A percentile compares a stretch with the other conserved stretches of the same genome.
phyloP scores from a whole-genome alignment of 768 basidiomycete species.

The Cyathus striatus region DNA sequence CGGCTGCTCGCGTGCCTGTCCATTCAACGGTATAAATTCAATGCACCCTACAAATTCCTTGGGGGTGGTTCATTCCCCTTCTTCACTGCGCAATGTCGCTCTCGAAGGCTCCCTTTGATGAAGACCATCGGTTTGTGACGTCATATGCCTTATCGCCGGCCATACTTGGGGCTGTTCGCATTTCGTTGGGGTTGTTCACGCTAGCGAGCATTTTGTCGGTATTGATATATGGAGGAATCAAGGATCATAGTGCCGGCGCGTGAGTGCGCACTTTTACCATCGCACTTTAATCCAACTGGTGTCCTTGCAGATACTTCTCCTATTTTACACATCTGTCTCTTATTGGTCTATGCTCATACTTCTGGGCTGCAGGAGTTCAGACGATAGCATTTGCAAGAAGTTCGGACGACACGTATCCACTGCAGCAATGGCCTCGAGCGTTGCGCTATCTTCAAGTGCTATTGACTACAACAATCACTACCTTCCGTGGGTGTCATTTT shows the following conservation, averaged over 20 bases:
- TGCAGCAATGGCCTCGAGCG: constrained; percentile 53
- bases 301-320: constrained; percentile 44
- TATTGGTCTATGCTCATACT: constrained; percentile 58
- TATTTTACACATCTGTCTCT: constrained; percentile 65
- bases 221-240: constrained; percentile 24
- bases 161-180: constrained; percentile 39
- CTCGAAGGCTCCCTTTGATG: constrained; percentile 24
- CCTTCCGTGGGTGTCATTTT: constrained; percentile 49
- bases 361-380: constrained; percentile 55
- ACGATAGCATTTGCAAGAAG: constrained; percentile 31
- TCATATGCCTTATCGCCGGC: constrained; percentile 42
- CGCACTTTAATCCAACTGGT: too few species aligned
- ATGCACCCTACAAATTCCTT: too few species aligned
- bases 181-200: constrained; percentile 46
- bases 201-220: constrained; percentile 34
- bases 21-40: too few species aligned
- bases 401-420: constrained; percentile 32
- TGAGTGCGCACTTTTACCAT: constrained; percentile 9
- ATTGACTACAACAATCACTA: constrained; percentile 43
- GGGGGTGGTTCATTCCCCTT: neutral
- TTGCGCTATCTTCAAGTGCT: constrained; percentile 53
- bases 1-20: too few species aligned
- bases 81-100: neutral
- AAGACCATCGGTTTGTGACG: constrained; percentile 33
- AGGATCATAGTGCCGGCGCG: constrained; percentile 20